Conservation (phyloP, 148 eudicot species). For the Heliosperma pusillum region DNA sequence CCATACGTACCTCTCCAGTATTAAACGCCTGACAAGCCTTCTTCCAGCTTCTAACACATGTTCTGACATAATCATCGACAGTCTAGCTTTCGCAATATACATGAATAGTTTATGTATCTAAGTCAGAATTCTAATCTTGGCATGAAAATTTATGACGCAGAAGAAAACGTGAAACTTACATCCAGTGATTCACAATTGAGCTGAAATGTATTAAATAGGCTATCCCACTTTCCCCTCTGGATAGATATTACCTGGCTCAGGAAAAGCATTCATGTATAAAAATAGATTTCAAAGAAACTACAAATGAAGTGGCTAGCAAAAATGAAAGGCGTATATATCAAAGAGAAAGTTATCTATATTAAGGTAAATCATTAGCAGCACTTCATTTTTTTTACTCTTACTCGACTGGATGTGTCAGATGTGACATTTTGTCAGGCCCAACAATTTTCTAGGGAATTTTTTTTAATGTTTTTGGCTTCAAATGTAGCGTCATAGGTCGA, state of each 20-base stretch:
- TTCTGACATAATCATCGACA: conserved; percentile 30
- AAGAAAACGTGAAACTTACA: not conserved
- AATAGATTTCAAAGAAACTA: too few species aligned
- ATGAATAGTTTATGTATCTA: not conserved
- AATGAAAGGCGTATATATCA: too few species aligned
- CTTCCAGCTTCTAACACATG: conserved; percentile 62
- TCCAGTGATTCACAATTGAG: not conserved
- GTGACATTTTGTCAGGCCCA: too few species aligned
- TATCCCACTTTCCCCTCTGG: not conserved
- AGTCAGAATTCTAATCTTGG: not conserved
- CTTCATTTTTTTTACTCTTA: too few species aligned
- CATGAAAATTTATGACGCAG: not conserved
- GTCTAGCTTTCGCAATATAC: not conserved
- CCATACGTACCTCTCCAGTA: conserved; percentile 46
- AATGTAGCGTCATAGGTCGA: too few species aligned
- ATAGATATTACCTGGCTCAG: not conserved
- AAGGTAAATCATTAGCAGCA: too few species aligned
- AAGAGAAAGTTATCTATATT: too few species aligned
- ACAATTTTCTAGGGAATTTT: too few species aligned
- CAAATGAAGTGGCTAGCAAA: too few species aligned
- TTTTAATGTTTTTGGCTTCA: too few species aligned
- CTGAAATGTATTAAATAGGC: not conserved
- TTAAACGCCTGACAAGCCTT: conserved; percentile 48
- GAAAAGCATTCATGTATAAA: not conserved
- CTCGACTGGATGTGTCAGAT: too few species aligned